Base-by-base conservation (phyloP, 495 filamentous ascomycete species). In the Usnea hakonensis region DNA sequence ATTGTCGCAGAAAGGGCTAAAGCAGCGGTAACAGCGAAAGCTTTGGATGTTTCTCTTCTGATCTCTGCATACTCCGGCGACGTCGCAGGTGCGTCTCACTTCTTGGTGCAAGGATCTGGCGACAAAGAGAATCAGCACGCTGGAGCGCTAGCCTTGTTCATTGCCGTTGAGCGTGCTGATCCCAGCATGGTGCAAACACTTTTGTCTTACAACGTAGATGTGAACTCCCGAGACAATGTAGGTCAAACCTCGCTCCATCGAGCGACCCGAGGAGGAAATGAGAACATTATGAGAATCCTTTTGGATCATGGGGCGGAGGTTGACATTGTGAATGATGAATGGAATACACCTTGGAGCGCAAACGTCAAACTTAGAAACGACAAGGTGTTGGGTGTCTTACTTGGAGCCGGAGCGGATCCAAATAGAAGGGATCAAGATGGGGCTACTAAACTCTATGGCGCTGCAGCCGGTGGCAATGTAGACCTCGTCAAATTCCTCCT, bases 201-300 rank as follows among this genome's bases (percentile, higher is more conserved):
- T 35, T 11, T 57, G 14, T 23, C 13, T 16, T 16, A 40, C 5
- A 32, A 43, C 13, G 50, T 63, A 19, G 37, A 63, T 57, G 61
- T 97, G n/a, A 87, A 93, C 75, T 80, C 71, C 75, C 81, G 69
- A 41, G 96, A 97, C 66, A 71, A 83, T 64, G 83, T 84, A 43
- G 92, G 91, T 28, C 95, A 95, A 76, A 69, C 67, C 21, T 59
- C 58, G 14, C 56, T 70, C 19, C 59, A 61, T 40, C 36, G 61
- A 37, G 68, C 67, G 32, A 66, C 67, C 13, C 26, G 48, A 38
- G 30, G 60, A 32, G 30, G 55, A 56, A 36, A 65, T 32, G 59
- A 46, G 19, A 26, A 13, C 10, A 57, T 68, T 30, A 57, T 66
- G 23, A 48, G 55, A 43, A 19, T 57, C 5, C 66, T 70, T 11